These are phyloP conservation scores for Aspergillus pseudoglaucus DNA, from an alignment of 2,329 filamentous ascomycete species.

Conservation along the genomic window DNA sequence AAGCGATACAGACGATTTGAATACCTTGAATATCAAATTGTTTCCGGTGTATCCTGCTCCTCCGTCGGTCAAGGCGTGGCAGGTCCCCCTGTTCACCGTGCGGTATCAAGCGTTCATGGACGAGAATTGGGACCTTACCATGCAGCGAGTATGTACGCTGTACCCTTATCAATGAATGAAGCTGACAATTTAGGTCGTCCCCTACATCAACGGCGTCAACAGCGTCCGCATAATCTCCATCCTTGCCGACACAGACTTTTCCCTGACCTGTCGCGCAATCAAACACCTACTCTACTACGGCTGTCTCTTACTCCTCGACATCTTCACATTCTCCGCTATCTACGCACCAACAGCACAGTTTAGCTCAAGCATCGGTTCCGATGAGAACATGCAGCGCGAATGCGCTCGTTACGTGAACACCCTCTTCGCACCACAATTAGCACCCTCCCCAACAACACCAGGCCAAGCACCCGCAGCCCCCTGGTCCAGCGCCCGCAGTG, in stretches of 20 bases:
- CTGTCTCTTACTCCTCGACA: constrained; percentile 80
- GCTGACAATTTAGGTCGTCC: constrained; percentile 55
- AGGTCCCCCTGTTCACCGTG: constrained; percentile 74
- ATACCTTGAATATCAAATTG: constrained; percentile 93
- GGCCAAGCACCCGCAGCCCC: constrained; percentile 15
- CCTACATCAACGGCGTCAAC: constrained; percentile 83
- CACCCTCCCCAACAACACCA: constrained; percentile 13
- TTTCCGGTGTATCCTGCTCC: constrained; percentile 77
- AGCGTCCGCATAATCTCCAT: constrained; percentile 82
- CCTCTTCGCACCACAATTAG: constrained; percentile 31
- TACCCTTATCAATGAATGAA: neutral
- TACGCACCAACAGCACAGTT: constrained; percentile 80
- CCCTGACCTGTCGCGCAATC: constrained; percentile 77
- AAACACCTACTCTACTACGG: constrained; percentile 91
- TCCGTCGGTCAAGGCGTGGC: constrained; percentile 73
- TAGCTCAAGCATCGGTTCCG: constrained; percentile 64
- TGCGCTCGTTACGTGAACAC: constrained; percentile 76
- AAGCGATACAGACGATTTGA: constrained; percentile 64
- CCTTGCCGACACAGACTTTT: constrained; percentile 77
- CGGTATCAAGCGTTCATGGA: constrained; percentile 47
- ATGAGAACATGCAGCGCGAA: constrained; percentile 75
- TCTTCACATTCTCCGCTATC: constrained; percentile 89
- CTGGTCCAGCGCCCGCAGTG: constrained; percentile 12
- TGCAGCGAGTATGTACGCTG: constrained; percentile 37
- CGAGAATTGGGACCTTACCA: constrained; percentile 50